Evolutionary conservation across 192 early-diverging fungal genomes (phyloP).

Genomic region (Spizellomyces sp.): DNA sequence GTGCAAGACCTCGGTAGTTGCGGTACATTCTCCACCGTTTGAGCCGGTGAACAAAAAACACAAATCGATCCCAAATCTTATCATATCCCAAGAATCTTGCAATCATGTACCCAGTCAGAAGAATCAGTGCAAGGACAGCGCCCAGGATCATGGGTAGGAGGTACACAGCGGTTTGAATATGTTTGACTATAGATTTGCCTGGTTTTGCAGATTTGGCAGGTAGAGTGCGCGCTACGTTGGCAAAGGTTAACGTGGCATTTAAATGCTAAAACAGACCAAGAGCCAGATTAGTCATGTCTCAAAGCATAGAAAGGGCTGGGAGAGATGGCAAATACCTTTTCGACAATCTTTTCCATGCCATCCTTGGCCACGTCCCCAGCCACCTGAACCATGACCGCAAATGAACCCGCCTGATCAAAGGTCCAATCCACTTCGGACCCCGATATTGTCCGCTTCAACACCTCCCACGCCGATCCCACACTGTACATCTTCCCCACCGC

Average conservation of each 20-base stretch:
- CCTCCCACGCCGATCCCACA: conserved; percentile 11
- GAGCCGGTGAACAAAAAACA: conserved; percentile 8
- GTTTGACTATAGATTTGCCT: conserved; percentile 11
- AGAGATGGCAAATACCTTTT: neutral
- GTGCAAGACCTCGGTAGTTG: conserved; percentile 8
- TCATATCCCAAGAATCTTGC: conserved; percentile 34
- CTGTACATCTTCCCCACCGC: neutral
- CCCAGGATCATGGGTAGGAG: conserved; percentile 24
- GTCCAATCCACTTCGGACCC: conserved; percentile 35
- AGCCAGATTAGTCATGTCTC: too few species aligned
- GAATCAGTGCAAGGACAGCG: conserved; percentile 7
- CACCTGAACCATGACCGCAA: conserved; percentile 17
- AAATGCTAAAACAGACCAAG: conserved; percentile 17
- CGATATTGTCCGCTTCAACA: conserved; percentile 9
- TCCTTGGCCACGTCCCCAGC: neutral
- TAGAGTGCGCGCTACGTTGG: neutral
- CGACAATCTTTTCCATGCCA: neutral
- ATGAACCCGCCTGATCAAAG: conserved; percentile 28
- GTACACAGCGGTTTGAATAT: conserved; percentile 21
- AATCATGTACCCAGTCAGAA: conserved; percentile 7
- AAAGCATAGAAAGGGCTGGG: too few species aligned
- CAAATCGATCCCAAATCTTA: conserved; percentile 33
- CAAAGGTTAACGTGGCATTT: conserved; percentile 8
- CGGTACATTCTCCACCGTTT: conserved; percentile 20
- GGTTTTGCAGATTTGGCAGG: conserved; percentile 16